Evolutionary conservation across 169 alveolate genomes (phyloP).

Genomic region (Eimeria zaria): DNA sequence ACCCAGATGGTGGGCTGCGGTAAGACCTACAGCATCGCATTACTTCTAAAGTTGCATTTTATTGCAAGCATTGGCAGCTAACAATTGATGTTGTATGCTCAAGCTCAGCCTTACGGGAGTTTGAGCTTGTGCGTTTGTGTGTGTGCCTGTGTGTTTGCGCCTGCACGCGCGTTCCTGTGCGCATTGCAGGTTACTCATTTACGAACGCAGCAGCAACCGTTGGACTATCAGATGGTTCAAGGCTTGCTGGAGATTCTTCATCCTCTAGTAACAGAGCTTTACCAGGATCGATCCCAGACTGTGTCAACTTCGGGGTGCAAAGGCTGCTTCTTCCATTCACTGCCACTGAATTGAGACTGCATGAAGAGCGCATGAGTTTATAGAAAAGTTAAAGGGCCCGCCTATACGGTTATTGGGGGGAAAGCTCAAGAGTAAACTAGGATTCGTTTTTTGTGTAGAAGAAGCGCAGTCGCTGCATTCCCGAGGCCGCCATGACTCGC

Average conservation of each 20-base stretch:
- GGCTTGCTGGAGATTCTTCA: background rate
- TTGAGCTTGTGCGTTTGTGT: background rate
- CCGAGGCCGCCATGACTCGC: slow-evolving; percentile 40
- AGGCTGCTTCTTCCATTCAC: background rate
- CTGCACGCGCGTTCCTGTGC: too few species aligned
- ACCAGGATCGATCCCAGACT: background rate
- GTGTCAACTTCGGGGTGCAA: background rate
- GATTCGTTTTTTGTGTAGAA: background rate
- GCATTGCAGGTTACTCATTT: background rate
- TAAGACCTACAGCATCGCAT: background rate
- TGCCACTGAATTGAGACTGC: background rate
- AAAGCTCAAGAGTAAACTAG: too few species aligned
- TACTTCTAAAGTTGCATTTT: background rate
- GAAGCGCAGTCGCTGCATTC: background rate
- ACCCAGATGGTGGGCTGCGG: slow-evolving; percentile 3
- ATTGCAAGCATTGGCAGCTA: background rate
- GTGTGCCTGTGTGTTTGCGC: background rate
- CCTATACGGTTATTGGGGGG: background rate
- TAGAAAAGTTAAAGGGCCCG: background rate
- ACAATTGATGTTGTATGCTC: background rate
- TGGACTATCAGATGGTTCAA: background rate
- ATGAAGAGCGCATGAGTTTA: background rate
- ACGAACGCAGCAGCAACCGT: background rate
- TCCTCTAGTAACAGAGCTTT: background rate
- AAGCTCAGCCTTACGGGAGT: background rate